Evolutionary conservation across 1,284 basidiomycete species (phyloP).

Genomic region (Phenoliferia sp.): DNA sequence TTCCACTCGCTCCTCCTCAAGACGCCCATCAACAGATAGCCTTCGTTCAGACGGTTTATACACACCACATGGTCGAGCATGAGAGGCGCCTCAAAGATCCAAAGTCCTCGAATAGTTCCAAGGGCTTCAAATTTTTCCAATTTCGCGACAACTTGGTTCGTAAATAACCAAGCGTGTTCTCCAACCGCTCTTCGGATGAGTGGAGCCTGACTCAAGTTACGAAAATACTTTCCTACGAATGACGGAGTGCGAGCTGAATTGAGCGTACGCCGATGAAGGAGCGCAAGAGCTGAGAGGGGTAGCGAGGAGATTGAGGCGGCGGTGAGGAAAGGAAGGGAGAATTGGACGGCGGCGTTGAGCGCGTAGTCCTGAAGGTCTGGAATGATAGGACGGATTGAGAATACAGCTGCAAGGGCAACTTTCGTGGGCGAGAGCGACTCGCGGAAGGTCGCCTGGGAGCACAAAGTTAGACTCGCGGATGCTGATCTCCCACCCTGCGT

Average conservation of each 20-base stretch:
- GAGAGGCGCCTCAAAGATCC: neutral
- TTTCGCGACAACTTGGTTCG: neutral
- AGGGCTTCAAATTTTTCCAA: neutral
- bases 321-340: neutral
- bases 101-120: neutral
- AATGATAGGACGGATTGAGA: neutral
- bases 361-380: neutral
- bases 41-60: neutral
- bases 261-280: conserved; percentile 1
- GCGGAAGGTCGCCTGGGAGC: neutral
- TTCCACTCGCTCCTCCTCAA: neutral
- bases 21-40: neutral
- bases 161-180: neutral
- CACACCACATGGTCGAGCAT: neutral
- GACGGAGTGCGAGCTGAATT: neutral
- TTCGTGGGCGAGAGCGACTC: neutral
- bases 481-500: neutral
- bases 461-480: neutral
- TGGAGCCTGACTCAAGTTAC: neutral
- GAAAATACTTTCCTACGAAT: no score
- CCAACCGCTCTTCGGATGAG: neutral
- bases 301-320: neutral
- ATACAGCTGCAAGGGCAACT: neutral
- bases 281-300: neutral
- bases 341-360: neutral